Base-by-base conservation (phyloP, 2,329 filamentous ascomycete genomes). In the Alternaria panax region DNA sequence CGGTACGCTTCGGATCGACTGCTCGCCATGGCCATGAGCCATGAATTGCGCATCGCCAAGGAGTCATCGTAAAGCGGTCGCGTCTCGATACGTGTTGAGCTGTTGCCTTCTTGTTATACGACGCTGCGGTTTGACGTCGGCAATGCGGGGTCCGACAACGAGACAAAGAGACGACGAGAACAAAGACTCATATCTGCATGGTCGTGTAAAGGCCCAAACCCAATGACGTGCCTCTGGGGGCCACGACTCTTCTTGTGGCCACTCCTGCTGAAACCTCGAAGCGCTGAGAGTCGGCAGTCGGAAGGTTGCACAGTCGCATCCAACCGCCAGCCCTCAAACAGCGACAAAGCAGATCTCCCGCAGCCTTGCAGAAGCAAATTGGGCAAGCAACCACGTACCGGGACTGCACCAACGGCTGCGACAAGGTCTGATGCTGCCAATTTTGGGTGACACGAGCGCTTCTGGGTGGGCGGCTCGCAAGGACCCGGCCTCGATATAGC, bases 401-500 rank as follows among this genome's bases (percentile, higher is more conserved):
- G 59, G 58, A 43, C 42, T 20, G 27, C 36, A 34, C 48, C n/a
- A 59, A 60, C 59, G 64, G 62, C 27, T 54, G 56, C 45, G 59
- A 41, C 58, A 55, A 55, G 55, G 54, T 51, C 60, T 52, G 55
- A 59, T 34, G 32, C 43, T 63, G 54, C 65, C 65, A 66, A 56
- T 62, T 70, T 62, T 67, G 64, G 65, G 68, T 69, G 57, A 65
- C 54, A 72, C 70, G 47, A 68, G 72, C 71, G 72, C 65, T 64
- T 72, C 59, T 63, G 57, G 57, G 71, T 68, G 71, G 66, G 59
- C 59, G 59, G 59, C 54, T 51, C 54, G 54, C 54, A 59, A 52
- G 40, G 38, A 51, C 45, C 54, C 25, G 43, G 50, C 11, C 64
- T 70, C 61, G 62, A 64, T 71, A 70, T 69, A 66, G 69, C 63